A percentile compares a stretch with the other conserved stretches of the same genome.
Conservation (phyloP, 495 filamentous ascomycete genomes). For the Penicillium nucicola region DNA sequence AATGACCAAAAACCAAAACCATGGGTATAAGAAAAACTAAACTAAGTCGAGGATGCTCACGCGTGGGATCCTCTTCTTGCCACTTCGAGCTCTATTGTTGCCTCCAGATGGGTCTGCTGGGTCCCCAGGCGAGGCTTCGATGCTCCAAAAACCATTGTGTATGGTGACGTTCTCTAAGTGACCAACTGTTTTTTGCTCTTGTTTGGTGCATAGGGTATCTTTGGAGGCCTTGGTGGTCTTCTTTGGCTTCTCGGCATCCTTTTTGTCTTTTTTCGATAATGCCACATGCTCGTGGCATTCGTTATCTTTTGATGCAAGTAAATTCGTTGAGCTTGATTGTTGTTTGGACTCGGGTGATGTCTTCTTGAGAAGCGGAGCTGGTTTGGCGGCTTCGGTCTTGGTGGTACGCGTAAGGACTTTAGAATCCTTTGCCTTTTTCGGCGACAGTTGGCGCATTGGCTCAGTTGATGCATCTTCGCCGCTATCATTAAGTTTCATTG, state of each 20-base stretch:
- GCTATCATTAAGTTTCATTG: background rate
- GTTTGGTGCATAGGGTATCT: background rate
- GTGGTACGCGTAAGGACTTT: background rate
- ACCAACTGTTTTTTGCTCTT: conserved; percentile 1
- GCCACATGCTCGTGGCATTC: background rate
- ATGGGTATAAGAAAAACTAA: conserved; percentile 13
- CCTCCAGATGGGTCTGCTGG: background rate
- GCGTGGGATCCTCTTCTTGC: conserved; percentile 32
- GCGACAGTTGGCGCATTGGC: background rate
- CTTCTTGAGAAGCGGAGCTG: background rate
- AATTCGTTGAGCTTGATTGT: background rate
- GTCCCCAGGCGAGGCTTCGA: conserved; percentile 14
- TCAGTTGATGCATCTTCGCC: background rate
- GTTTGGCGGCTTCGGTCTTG: background rate
- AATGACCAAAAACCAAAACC: background rate
- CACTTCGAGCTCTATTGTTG: background rate
- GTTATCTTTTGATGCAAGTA: background rate
- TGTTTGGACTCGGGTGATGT: background rate
- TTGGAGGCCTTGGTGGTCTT: background rate
- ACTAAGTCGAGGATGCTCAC: conserved; percentile 39
- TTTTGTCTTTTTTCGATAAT: background rate
- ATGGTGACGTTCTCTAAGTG: conserved; percentile 31
- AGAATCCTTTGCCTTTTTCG: background rate
- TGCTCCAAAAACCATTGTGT: conserved; percentile 33
- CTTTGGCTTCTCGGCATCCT: background rate